Evolutionary conservation across 352 stramenopile species (phyloP), one percentile per base, ranked within the genome.

Genomic region (Phytophthora kernoviae): DNA sequence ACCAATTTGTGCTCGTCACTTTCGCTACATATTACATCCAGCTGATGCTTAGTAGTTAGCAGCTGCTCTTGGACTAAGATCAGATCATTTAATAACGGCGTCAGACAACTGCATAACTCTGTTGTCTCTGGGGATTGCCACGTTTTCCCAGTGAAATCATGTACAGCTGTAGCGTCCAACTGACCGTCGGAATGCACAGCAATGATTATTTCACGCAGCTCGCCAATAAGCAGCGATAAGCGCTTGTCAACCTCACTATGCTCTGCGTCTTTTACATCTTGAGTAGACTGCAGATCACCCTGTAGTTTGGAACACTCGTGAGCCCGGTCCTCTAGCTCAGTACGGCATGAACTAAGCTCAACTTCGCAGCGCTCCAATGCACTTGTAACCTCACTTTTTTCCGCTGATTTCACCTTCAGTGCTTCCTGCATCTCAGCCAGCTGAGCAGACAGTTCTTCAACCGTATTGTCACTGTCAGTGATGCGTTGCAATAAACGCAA

Each of bases 101-200:
- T 21, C 41, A 71, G 14, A 9, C 18, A 9, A 4, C n/a, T 51
- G 18, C 55, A 65, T 56, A 75, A 12, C 10, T 68, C 27, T 22
- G 33, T 27, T 7, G 52, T 15, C 54, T 68, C 52, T 52, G 40
- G 43, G 20, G 55, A 71, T 30, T 65, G 45, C 66, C 61, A 75
- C 24, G 21, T 6, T 57, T 47, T 65, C 2, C 9, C 32, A 2
- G 5, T 24, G 5, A 75, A 46, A 11, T 17, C 42, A 26, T 10
- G 15, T 17, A 45, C 18, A 30, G 15, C 30, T 2, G 52, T 33
- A 10, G 20, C 44, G 32, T 58, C 45, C 7, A 59, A 10, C 14
- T 60, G 53, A 11, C 32, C 43, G 30, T 33, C 41, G 9, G 45
- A 47, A 15, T 17, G n/a, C 8, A 68, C 42, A 20, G 2, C 14